A percentile compares a stretch with the other conserved stretches of the same genome.
Evolutionary conservation across 2,329 filamentous ascomycete genomes (phyloP).

Genomic region (Alternaria ventricosa): DNA sequence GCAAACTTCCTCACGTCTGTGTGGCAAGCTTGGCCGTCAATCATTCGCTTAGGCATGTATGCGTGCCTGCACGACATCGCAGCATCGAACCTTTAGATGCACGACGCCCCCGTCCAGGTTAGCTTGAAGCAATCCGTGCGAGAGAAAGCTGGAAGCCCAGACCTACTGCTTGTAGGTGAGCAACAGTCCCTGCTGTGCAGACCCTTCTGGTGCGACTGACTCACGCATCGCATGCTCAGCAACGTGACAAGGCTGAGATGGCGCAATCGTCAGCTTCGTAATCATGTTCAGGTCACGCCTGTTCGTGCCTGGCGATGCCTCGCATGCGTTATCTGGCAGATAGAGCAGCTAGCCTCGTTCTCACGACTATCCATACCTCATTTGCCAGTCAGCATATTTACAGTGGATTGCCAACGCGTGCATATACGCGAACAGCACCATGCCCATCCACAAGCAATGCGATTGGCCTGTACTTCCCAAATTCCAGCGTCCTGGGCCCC

Average conservation of each 20-base stretch:
- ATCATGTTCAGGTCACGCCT: constrained; percentile 1
- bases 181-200: background rate
- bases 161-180: background rate
- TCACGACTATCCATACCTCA: background rate
- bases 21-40: constrained; percentile 1
- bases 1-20: constrained; percentile 5
- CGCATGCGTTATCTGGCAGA: background rate
- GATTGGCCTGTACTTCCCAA: constrained; percentile 1
- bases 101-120: constrained; percentile 7
- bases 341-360: background rate
- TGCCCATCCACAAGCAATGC: background rate
- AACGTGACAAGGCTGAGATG: background rate
- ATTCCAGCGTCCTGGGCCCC: background rate
- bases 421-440: background rate
- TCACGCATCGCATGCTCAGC: background rate
- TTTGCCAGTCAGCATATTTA: background rate
- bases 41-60: constrained; percentile 24
- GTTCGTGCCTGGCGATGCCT: background rate
- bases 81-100: constrained; percentile 13
- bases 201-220: background rate
- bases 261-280: background rate
- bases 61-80: constrained; percentile 16
- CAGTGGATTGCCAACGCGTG: constrained; percentile 2
- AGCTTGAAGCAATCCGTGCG: constrained; percentile 4
- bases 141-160: background rate